Percentiles rank a stretch among this genome's conserved stretches.
These are phyloP conservation scores for Neodidymelliopsis sp. DNA, from an alignment of 2,329 filamentous ascomycete genomes.

Conservation along the genomic window DNA sequence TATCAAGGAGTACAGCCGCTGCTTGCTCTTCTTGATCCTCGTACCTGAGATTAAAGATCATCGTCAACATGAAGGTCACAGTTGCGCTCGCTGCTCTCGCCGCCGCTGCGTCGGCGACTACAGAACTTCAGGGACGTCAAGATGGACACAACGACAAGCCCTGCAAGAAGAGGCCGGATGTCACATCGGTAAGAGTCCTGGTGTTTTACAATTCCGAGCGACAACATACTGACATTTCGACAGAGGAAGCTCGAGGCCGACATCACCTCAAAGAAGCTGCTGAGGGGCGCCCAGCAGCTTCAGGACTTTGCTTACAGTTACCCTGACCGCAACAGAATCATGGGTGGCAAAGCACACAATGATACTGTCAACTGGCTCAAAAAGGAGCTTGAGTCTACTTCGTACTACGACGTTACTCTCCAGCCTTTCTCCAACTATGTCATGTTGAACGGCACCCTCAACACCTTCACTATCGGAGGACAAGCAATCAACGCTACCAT, in stretches of 20 bases:
- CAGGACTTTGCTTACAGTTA: conserved; percentile 50
- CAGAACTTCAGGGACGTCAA: conserved; percentile 17
- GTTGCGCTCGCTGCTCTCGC: conserved; percentile 33
- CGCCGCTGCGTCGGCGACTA: conserved; percentile 26
- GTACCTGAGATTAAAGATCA: conserved; percentile 8
- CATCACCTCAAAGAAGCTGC: conserved; percentile 37
- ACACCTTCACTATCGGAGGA: conserved; percentile 31
- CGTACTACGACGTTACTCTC: conserved; percentile 49
- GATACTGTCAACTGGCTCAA: conserved; percentile 51
- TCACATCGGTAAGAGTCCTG: conserved; percentile 28
- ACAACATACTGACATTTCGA: conserved; percentile 11
- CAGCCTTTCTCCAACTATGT: conserved; percentile 38
- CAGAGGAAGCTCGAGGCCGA: conserved; percentile 39
- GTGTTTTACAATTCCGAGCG: neutral
- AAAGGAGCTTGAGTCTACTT: conserved; percentile 36
- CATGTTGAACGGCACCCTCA: conserved; percentile 31
- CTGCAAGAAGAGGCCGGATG: conserved; percentile 28
- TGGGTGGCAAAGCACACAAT: conserved; percentile 49
- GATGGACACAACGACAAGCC: conserved; percentile 23
- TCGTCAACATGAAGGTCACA: conserved; percentile 30
- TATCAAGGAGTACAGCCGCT: conserved; percentile 7
- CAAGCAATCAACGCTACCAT: conserved; percentile 21
- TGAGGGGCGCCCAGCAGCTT: conserved; percentile 41
- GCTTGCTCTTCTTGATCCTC: conserved; percentile 7
- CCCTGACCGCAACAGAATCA: conserved; percentile 47